A percentile compares a stretch with the other conserved stretches of the same genome.
Evolutionary conservation across 768 basidiomycete genomes (phyloP).

Genomic region (Xanthoconium purpureum): DNA sequence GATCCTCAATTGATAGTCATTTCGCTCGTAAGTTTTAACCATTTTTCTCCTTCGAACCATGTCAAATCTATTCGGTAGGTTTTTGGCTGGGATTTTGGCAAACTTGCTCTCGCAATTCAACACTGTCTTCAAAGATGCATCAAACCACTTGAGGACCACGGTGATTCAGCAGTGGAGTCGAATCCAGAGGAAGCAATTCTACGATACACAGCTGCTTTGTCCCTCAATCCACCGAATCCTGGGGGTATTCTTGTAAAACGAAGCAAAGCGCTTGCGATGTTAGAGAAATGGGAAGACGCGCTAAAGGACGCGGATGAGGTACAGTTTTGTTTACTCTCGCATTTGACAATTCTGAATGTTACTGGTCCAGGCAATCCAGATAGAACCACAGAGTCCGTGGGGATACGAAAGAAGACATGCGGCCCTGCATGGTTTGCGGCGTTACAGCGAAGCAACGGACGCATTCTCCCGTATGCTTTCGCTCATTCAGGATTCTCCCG

Average conservation of each 20-base stretch:
- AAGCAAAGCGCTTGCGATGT: not conserved
- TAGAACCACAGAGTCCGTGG: constrained; percentile 3
- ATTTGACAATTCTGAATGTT: not conserved
- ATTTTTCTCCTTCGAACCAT: fast-evolving
- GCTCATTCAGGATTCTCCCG: not conserved
- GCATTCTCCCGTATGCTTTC: constrained; percentile 1
- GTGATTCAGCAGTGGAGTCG: not conserved
- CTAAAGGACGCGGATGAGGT: constrained; percentile 3
- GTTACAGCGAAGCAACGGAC: not conserved
- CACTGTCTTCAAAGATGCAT: not conserved
- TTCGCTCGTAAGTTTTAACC: constrained; percentile 4
- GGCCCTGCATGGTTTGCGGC: constrained; percentile 1
- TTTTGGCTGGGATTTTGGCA: constrained; percentile 6
- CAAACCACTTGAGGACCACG: not conserved
- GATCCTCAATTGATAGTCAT: not conserved
- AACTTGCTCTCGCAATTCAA: not conserved
- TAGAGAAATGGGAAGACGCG: not conserved
- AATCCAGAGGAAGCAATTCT: not conserved
- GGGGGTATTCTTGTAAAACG: constrained; percentile 3
- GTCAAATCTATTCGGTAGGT: not conserved
- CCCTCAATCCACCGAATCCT: not conserved
- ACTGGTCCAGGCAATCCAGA: not conserved
- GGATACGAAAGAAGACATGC: constrained; percentile 7
- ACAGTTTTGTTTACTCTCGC: not conserved
- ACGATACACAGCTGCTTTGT: constrained; percentile 8